phyloP scores from a whole-genome alignment of 305 asterid genomes.

The Plantago lanceolata region DNA sequence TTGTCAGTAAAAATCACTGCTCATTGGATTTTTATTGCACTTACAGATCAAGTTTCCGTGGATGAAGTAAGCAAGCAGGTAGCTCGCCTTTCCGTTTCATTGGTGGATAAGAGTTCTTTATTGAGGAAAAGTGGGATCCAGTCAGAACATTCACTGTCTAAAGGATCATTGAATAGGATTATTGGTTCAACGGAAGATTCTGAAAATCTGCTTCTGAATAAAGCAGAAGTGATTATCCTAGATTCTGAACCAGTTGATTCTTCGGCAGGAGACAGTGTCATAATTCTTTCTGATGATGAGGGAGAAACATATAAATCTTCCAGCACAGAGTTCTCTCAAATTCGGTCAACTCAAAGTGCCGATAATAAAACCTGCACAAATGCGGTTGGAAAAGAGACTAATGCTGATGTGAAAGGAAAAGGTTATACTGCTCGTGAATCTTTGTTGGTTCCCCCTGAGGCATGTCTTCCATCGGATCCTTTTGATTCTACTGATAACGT shows the following conservation, averaged over 20 bases:
- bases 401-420: constrained; percentile 33
- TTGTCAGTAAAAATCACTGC: constrained; percentile 16
- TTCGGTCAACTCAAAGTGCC: constrained; percentile 29
- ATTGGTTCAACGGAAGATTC: constrained; percentile 32
- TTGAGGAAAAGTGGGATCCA: constrained; percentile 26
- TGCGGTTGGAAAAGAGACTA: constrained; percentile 31
- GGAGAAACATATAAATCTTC: constrained; percentile 44
- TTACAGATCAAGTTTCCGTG: constrained; percentile 59
- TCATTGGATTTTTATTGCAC: constrained; percentile 22
- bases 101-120: constrained; percentile 41
- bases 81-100: constrained; percentile 62
- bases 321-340: constrained; percentile 28
- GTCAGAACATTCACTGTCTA: constrained; percentile 31
- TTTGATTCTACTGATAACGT: constrained; percentile 28
- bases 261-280: constrained; percentile 35
- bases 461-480: constrained; percentile 30
- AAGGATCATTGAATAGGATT: constrained; percentile 30
- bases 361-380: constrained; percentile 33
- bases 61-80: constrained; percentile 62
- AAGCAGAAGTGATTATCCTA: constrained; percentile 29
- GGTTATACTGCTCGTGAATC: constrained; percentile 26
- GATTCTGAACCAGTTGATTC: constrained; percentile 33
- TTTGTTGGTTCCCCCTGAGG: constrained; percentile 28
- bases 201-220: constrained; percentile 31
- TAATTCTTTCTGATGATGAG: constrained; percentile 73